A percentile compares a stretch with the other conserved stretches of the same genome.
Evolutionary conservation across 1,139 yeast species (phyloP).

Genomic region (Hansenula anomala): DNA sequence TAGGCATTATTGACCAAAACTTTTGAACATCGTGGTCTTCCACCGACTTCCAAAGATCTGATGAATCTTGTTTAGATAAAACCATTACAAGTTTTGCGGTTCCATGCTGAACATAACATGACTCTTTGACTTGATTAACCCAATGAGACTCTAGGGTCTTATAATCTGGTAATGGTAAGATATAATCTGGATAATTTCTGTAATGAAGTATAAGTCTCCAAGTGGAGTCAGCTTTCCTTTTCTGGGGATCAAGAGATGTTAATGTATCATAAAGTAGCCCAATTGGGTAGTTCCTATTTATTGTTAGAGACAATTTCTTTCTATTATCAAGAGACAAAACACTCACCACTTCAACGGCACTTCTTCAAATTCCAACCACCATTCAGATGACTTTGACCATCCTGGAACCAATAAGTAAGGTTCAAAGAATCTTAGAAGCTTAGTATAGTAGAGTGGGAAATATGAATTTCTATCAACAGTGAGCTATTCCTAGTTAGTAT

Average conservation of each 20-base stretch:
- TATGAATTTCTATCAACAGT: conserved; percentile 47
- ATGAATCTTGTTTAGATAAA: conserved; percentile 57
- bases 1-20: conserved; percentile 33
- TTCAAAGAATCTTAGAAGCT: conserved; percentile 40
- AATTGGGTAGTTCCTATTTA: conserved; percentile 52
- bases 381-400: conserved; percentile 28
- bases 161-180: conserved; percentile 40
- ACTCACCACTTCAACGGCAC: conserved; percentile 63
- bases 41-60: conserved; percentile 52
- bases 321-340: not conserved
- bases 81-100: conserved; percentile 72
- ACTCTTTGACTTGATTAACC: conserved; percentile 77
- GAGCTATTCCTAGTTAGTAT: conserved; percentile 14
- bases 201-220: conserved; percentile 51
- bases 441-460: conserved; percentile 44
- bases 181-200: conserved; percentile 47
- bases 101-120: conserved; percentile 69
- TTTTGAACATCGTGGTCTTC: conserved; percentile 23
- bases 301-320: not conserved
- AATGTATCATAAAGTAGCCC: conserved; percentile 64
- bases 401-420: conserved; percentile 31
- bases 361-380: conserved; percentile 70
- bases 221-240: conserved; percentile 15
- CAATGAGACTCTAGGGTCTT: conserved; percentile 46
- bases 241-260: conserved; percentile 31